Evolutionary conservation across 306 rosid species (phyloP), one percentile per base, ranked within the genome.

Genomic region (Sicyos edulis): DNA sequence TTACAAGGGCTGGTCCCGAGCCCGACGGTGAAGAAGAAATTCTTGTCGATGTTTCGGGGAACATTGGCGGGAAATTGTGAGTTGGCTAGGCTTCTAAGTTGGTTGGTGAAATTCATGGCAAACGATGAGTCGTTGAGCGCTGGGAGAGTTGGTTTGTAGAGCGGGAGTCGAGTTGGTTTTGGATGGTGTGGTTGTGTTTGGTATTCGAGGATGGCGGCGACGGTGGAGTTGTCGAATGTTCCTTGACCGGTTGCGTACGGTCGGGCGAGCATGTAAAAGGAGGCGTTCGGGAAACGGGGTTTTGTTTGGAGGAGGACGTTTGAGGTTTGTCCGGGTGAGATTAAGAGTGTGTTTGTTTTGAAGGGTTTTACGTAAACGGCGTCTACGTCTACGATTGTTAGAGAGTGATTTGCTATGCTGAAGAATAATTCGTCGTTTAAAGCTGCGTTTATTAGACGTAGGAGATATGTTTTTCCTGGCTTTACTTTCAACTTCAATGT

Each of bases 1-100:
- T 8, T 69, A 22, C 73, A 69, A 69, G 73, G 73, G 44, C 15
- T 69, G 15, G 73, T 69, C 11, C 57, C 73, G 4, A 69, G 58
- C 3, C 73, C 73, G 8, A 69, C 57, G 0, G 73, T 45, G 59
- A 69, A 69, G 22, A 69, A 24, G 16, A 69, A 69, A 13, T 47
- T 11, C 15, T 10, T 49, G 54, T 69, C 40, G 11, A 69, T 9
- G 0, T 69, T 69, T 16, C 8, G 40, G 13, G 73, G 73, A 22
- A 61, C 68, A 16, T 61, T 61, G 11, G 68, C 68, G 8, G 68
- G 68, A 9, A 61, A 61, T 4, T 61, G 1, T 6, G 49, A 61
- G 20, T 16, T 61, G 47, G 68, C 68, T 16, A 61, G 8, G 21
- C 68, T 61, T 8, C 68, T 29, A 16, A 61, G 68, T 61, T 32